Conservation (phyloP, 345 rosid genomes). For the Corchorus capsularis region DNA sequence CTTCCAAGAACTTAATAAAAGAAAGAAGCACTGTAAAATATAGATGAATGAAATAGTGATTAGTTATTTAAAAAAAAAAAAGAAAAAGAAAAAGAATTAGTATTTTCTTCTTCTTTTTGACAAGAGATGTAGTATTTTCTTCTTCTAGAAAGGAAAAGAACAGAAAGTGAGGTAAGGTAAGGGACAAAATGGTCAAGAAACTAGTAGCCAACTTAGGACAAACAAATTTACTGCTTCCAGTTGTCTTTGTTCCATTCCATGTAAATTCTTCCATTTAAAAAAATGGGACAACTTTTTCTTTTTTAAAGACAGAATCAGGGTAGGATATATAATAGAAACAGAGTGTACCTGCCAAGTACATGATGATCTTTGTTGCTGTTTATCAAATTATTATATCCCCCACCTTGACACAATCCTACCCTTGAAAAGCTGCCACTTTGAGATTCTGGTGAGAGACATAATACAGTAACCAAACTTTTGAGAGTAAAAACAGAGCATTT, state of each 20-base stretch:
- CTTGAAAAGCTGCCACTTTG: slow-evolving; percentile 23
- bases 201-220: not conserved
- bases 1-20: too few species aligned
- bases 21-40: too few species aligned
- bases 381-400: slow-evolving; percentile 8
- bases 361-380: slow-evolving; percentile 26
- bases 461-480: not conserved
- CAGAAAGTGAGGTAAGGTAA: not conserved
- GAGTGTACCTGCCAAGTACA: slow-evolving; percentile 48
- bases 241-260: not conserved
- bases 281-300: not conserved
- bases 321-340: slow-evolving; percentile 6
- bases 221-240: not conserved
- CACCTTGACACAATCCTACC: slow-evolving; percentile 23
- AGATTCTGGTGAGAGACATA: slow-evolving; percentile 19
- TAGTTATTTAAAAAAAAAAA: not conserved
- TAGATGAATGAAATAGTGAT: not conserved
- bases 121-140: not conserved
- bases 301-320: not conserved
- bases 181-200: slow-evolving; percentile 15
- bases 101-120: too few species aligned
- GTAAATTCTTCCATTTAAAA: not conserved
- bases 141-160: not conserved
- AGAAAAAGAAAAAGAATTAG: too few species aligned
- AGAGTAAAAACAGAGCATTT: slow-evolving; percentile 1